Evolutionary conservation across 2,329 filamentous ascomycete genomes (phyloP).

Genomic region (Aspergillus glaucus): DNA sequence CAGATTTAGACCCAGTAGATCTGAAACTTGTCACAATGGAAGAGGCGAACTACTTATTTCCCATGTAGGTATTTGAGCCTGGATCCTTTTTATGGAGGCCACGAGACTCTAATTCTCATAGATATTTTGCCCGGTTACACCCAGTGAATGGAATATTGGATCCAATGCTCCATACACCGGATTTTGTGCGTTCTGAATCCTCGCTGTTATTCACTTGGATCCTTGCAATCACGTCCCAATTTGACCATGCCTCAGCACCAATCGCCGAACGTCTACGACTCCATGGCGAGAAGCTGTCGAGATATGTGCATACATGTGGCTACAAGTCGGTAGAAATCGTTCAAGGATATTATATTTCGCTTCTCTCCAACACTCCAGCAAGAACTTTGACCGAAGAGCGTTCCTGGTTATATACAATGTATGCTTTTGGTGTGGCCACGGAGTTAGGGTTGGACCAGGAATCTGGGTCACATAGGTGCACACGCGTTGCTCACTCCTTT

Average conservation of each 20-base stretch:
- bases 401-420: slow-evolving; percentile 25
- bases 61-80: slow-evolving; percentile 13
- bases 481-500: too few species aligned
- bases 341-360: slow-evolving; percentile 26
- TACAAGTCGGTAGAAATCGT: slow-evolving; percentile 26
- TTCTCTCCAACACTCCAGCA: slow-evolving; percentile 22
- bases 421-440: slow-evolving; percentile 22
- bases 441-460: slow-evolving; percentile 22
- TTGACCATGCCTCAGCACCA: slow-evolving; percentile 14
- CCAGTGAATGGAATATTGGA: slow-evolving; percentile 27
- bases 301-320: slow-evolving; percentile 22
- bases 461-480: not conserved
- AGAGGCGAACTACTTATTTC: slow-evolving; percentile 19
- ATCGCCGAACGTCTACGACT: slow-evolving; percentile 20
- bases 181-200: slow-evolving; percentile 20
- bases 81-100: too few species aligned
- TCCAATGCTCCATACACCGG: slow-evolving; percentile 20
- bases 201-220: slow-evolving; percentile 28
- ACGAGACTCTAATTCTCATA: slow-evolving; percentile 1
- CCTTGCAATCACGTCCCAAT: slow-evolving; percentile 24
- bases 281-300: slow-evolving; percentile 24
- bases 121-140: slow-evolving; percentile 23
- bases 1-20: slow-evolving; percentile 24
- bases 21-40: slow-evolving; percentile 24
- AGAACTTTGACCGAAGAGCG: slow-evolving; percentile 20